Percentiles rank a stretch among this genome's conserved stretches.
Conservation (phyloP, 257 asterid species). For the Dorcoceras hygrometricum region DNA sequence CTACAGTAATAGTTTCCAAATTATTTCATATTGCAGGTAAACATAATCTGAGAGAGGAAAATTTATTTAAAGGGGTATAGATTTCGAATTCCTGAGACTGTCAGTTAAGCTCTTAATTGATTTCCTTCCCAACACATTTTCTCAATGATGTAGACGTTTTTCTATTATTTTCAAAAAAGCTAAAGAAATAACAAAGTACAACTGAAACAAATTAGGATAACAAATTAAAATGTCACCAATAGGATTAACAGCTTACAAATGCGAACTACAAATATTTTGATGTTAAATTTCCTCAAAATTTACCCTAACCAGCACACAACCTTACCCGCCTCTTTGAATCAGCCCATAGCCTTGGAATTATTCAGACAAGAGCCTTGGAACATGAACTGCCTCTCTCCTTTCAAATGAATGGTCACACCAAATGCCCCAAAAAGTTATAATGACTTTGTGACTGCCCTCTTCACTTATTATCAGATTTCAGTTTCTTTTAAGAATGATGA, state of each 20-base stretch:
- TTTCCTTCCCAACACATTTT: neutral
- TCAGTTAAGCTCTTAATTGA: neutral
- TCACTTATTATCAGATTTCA: neutral
- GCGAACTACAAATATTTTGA: constrained; percentile 4
- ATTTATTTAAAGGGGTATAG: constrained; percentile 2
- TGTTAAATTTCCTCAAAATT: constrained; percentile 11
- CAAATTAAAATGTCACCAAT: neutral
- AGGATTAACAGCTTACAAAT: neutral
- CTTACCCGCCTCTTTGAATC: neutral
- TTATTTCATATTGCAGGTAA: constrained; percentile 10
- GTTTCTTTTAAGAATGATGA: neutral
- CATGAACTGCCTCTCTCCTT: neutral
- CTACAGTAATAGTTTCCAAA: constrained; percentile 2
- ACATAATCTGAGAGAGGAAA: constrained; percentile 10
- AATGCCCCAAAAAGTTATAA: neutral
- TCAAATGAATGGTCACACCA: neutral
- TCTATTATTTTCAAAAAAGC: neutral
- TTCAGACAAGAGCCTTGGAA: too few species aligned
- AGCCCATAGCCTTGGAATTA: constrained; percentile 2
- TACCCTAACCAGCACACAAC: neutral
- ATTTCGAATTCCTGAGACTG: neutral
- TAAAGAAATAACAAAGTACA: neutral
- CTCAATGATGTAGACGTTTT: neutral
- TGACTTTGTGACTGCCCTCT: neutral
- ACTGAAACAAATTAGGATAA: constrained; percentile 5